Conservation (phyloP, 139 green algal species). For the Coccomyxa sp. region DNA sequence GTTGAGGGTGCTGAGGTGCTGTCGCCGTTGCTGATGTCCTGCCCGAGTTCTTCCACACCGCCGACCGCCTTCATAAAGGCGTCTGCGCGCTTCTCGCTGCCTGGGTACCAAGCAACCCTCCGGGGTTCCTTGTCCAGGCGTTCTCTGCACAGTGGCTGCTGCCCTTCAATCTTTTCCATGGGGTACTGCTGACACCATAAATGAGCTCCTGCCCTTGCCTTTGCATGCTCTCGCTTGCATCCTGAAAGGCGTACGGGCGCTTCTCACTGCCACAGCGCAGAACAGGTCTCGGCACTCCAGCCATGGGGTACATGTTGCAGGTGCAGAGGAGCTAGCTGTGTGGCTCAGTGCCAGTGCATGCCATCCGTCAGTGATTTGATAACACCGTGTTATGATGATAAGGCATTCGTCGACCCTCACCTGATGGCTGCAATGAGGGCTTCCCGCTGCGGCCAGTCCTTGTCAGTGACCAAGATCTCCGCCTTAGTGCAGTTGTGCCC, state of each 20-base stretch:
- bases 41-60: slow-evolving; percentile 30
- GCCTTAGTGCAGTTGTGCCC: slow-evolving; percentile 77
- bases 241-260: too few species aligned
- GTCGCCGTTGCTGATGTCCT: neutral
- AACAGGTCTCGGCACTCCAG: too few species aligned
- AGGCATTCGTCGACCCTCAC: slow-evolving; percentile 9
- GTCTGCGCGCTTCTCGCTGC: slow-evolving; percentile 15
- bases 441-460: slow-evolving; percentile 59
- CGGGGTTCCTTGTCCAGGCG: slow-evolving; percentile 10
- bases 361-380: too few species aligned
- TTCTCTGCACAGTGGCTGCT: slow-evolving; percentile 7
- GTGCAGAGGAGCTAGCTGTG: too few species aligned
- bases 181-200: too few species aligned
- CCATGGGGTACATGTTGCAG: too few species aligned
- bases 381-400: too few species aligned
- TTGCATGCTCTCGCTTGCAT: too few species aligned
- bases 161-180: too few species aligned
- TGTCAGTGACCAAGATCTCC: slow-evolving; percentile 71
- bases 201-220: too few species aligned
- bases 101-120: slow-evolving; percentile 60
- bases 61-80: slow-evolving; percentile 38
- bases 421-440: slow-evolving; percentile 55
- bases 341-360: too few species aligned
- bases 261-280: too few species aligned
- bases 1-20: neutral